A percentile compares a stretch with the other conserved stretches of the same genome.
phyloP scores from a whole-genome alignment of 805 yeast species.

The Ogataea nitratoaversa region DNA sequence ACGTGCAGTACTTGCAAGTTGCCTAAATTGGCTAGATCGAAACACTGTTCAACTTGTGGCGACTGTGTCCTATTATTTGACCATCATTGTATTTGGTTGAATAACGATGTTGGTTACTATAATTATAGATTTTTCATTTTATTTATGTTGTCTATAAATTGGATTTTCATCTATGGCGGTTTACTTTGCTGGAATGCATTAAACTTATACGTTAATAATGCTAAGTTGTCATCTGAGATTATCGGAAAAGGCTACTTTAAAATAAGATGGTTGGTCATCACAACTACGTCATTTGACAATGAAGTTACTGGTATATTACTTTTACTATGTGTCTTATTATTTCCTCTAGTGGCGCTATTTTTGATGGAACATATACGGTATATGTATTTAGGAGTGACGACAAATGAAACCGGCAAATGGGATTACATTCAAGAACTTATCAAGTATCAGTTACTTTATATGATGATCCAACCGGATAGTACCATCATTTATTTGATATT shows the following conservation, averaged over 20 bases:
- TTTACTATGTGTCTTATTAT: conserved; percentile 35
- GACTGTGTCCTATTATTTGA: conserved; percentile 63
- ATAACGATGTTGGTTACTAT: conserved; percentile 51
- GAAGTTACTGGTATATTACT: conserved; percentile 40
- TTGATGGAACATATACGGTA: conserved; percentile 40
- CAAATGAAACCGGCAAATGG: conserved; percentile 56
- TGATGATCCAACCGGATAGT: conserved; percentile 5
- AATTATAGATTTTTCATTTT: conserved; percentile 46
- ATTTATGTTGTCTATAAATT: conserved; percentile 33
- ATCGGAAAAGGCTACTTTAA: conserved; percentile 10
- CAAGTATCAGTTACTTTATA: conserved; percentile 27
- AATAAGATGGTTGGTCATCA: conserved; percentile 22
- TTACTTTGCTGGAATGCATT: conserved; percentile 30
- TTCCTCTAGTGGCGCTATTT: conserved; percentile 36
- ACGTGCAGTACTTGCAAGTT: conserved; percentile 49
- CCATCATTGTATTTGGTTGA: conserved; percentile 54
- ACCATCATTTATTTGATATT: not conserved
- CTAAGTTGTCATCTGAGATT: conserved; percentile 17
- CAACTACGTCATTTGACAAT: conserved; percentile 30
- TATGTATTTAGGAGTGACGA: conserved; percentile 51
- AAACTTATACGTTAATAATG: conserved; percentile 5
- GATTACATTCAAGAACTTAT: conserved; percentile 41
- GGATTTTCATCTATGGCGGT: conserved; percentile 41
- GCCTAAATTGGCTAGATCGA: conserved; percentile 71
- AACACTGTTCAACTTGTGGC: conserved; percentile 71